These are phyloP conservation scores for Carex cristatella DNA, from an alignment of 176 grass and related monocot genomes.

Conservation along the genomic window DNA sequence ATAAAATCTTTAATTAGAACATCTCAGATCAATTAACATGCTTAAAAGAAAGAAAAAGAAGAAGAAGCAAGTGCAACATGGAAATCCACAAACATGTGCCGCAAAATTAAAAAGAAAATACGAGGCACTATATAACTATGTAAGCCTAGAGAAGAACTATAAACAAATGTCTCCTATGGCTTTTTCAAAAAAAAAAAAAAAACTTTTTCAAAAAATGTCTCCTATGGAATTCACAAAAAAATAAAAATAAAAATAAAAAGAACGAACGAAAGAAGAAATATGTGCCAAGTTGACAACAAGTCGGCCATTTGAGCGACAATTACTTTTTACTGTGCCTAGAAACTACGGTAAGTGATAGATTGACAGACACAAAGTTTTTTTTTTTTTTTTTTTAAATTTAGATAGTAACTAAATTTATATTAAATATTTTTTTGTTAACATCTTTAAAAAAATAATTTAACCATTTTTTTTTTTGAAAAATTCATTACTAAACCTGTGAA, in stretches of 20 bases:
- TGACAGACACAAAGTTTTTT: not conserved
- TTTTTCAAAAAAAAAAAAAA: not conserved
- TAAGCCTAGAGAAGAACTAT: not conserved
- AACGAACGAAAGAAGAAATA: not conserved
- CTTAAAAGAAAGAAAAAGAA: not conserved
- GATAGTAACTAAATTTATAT: too few species aligned
- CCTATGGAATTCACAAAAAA: not conserved
- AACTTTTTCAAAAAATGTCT: not conserved
- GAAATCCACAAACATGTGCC: not conserved
- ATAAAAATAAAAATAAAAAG: not conserved
- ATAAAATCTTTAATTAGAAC: not conserved
- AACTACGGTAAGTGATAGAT: not conserved
- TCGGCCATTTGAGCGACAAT: conserved; percentile 12
- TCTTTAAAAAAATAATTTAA: too few species aligned
- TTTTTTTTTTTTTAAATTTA: too few species aligned
- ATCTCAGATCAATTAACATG: not conserved
- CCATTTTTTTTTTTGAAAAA: too few species aligned
- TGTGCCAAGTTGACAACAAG: not conserved
- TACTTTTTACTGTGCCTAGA: not conserved
- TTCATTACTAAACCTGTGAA: too few species aligned
- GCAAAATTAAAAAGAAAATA: not conserved
- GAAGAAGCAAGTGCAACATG: not conserved
- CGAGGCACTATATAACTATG: not conserved
- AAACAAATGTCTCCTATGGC: not conserved
- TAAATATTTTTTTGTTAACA: too few species aligned